phyloP scores from a whole-genome alignment of 805 yeast genomes.

The Kazachstania africana region DNA sequence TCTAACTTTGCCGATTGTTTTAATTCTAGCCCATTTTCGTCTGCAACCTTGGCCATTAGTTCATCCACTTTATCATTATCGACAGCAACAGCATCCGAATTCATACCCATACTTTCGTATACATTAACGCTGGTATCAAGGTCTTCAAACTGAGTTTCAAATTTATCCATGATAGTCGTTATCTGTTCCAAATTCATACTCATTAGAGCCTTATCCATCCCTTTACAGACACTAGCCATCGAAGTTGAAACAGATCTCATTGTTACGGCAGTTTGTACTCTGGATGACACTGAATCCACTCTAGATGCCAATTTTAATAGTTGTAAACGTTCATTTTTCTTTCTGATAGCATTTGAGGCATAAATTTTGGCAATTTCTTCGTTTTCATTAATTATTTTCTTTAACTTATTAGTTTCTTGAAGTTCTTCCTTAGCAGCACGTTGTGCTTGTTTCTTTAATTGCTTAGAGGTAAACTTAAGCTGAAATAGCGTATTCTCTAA shows the following conservation, averaged over 20 bases:
- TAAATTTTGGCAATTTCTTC: constrained; percentile 88
- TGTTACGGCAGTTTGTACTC: constrained; percentile 96
- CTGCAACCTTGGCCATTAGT: constrained; percentile 84
- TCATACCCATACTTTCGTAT: constrained; percentile 82
- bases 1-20: constrained; percentile 59
- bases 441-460: constrained; percentile 77
- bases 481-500: constrained; percentile 27
- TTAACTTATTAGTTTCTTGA: constrained; percentile 75
- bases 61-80: constrained; percentile 94
- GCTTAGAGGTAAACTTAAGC: constrained; percentile 78
- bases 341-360: constrained; percentile 93
- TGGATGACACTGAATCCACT: constrained; percentile 89
- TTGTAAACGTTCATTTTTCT: constrained; percentile 75
- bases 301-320: constrained; percentile 73
- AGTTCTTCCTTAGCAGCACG: constrained; percentile 86
- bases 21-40: constrained; percentile 92
- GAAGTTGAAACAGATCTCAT: constrained; percentile 92
- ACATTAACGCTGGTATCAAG: constrained; percentile 87
- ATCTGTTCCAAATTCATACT: constrained; percentile 91
- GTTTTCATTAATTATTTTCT: constrained; percentile 39
- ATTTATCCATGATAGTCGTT: constrained; percentile 92
- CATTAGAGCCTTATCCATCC: constrained; percentile 93
- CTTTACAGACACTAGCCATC: constrained; percentile 85
- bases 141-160: constrained; percentile 92
- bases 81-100: constrained; percentile 76